Evolutionary conservation across 1,284 basidiomycete genomes (phyloP).

Genomic region (Ustilago sp.): DNA sequence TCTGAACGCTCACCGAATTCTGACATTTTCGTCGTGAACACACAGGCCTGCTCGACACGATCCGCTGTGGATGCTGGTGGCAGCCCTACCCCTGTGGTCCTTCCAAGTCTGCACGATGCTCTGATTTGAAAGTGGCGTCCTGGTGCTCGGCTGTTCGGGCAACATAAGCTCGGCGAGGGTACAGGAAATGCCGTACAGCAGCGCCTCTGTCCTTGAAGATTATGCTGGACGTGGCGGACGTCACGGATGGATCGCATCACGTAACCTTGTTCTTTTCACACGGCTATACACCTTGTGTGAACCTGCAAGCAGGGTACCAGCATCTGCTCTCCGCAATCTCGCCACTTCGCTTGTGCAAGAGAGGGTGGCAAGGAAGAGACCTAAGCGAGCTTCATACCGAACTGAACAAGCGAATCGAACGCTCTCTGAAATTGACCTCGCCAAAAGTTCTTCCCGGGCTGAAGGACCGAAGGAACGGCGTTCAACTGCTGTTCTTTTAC

Average conservation of each 20-base stretch:
- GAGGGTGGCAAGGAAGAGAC: not conserved
- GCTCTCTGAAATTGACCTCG: slow-evolving; percentile 14
- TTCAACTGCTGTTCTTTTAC: slow-evolving; percentile 4
- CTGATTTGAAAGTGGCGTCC: slow-evolving; percentile 1
- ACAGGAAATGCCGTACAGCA: not conserved
- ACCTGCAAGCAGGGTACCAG: not conserved
- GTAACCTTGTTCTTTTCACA: slow-evolving; percentile 8
- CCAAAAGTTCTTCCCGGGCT: slow-evolving; percentile 12
- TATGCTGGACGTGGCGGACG: not conserved
- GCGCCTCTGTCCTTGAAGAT: not conserved
- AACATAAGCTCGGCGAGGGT: not conserved
- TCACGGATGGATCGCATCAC: not conserved
- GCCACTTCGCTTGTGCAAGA: slow-evolving; percentile 5
- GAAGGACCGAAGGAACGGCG: not conserved
- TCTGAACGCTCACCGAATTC: not conserved
- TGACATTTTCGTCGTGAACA: too few species aligned
- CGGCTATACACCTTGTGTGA: too few species aligned
- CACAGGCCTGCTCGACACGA: too few species aligned
- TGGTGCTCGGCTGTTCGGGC: not conserved
- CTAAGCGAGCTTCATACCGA: slow-evolving; percentile 10
- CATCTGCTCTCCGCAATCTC: slow-evolving; percentile 17
- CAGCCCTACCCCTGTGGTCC: too few species aligned
- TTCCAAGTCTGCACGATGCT: not conserved
- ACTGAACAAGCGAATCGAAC: slow-evolving; percentile 1
- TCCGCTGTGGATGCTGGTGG: too few species aligned